Evolutionary conservation across 1,139 yeast species (phyloP).

Genomic region (Arxiozyma bovina): DNA sequence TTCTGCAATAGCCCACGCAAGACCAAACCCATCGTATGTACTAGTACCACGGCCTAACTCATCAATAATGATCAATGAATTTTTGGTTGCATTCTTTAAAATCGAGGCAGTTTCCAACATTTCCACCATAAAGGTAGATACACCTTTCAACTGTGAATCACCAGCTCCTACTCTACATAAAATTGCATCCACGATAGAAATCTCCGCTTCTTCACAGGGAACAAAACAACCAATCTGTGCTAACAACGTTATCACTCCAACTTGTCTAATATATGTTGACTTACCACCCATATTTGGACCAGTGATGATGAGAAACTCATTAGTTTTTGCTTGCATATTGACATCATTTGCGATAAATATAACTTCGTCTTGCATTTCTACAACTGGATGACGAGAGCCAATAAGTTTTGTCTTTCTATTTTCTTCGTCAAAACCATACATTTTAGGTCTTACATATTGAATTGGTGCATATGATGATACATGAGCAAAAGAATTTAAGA

Average conservation of each 20-base stretch:
- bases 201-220: conserved; percentile 65
- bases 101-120: conserved; percentile 95
- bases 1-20: conserved; percentile 94
- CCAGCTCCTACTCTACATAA: conserved; percentile 98
- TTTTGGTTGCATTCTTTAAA: conserved; percentile 71
- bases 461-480: conserved; percentile 76
- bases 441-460: conserved; percentile 66
- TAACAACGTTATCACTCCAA: conserved; percentile 82
- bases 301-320: conserved; percentile 75
- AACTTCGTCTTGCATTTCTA: conserved; percentile 85
- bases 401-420: conserved; percentile 48
- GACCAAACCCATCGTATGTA: conserved; percentile 94
- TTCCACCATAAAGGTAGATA: conserved; percentile 95
- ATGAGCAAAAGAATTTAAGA: conserved; percentile 75
- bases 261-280: conserved; percentile 85
- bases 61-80: conserved; percentile 84
- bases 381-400: conserved; percentile 86
- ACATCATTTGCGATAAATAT: conserved; percentile 85
- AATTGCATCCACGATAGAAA: conserved; percentile 81
- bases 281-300: conserved; percentile 99
- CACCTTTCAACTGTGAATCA: conserved; percentile 92
- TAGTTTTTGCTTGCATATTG: conserved; percentile 38
- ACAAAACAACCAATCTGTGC: conserved; percentile 91
- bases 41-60: conserved; percentile 96
- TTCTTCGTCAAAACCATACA: conserved; percentile 45